Evolutionary conservation across 2,329 filamentous ascomycete species (phyloP), one percentile per base, ranked within the genome.

Genomic region (Pseudopithomyces maydicus): DNA sequence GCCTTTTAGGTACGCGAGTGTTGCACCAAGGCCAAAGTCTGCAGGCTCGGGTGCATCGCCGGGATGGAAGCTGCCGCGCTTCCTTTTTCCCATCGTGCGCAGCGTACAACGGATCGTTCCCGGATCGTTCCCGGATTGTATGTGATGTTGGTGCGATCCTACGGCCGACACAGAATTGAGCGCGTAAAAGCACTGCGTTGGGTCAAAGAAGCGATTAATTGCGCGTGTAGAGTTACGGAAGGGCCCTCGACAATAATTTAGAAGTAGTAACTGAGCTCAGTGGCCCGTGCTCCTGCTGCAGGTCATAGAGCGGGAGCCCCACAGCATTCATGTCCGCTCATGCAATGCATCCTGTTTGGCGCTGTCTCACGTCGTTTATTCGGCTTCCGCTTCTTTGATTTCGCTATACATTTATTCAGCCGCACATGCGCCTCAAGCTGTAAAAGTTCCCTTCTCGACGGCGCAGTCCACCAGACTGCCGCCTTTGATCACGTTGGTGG

Each of bases 401-500:
- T 38, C 12, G 12, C 35, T 4, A 44, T 14, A 20, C 29, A 20
- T 22, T n/a, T 19, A 35, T 20, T 12, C n/a, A 33, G 15, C n/a
- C 23, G 11, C 22, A 12, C 26, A 32, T 8, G 14, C 36, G 42
- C 14, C 29, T 39, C 32, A 57, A 12, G 44, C 64, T 36, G 54
- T 65, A 19, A 79, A 78, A 23, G 51, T 56, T 45, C 80, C 82
- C 71, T 83, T 89, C 80, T 95, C 91, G 66, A 94, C 88, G 54
- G 90, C 92, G 45, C 89, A 87, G 47, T 91, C 90, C 84, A 99
- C 93, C 79, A 97, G 91, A 70, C 84, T 87, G 75, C 94, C 91
- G 26, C 96, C 95, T 78, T 87, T 96, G 57, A 98, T 87, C 41
- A 99, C 89, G 52, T 90, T 91, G 15, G 95, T 99, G 48, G 95